Evolutionary conservation across 805 yeast genomes (phyloP).

Genomic region (Wickerhamia fluorescens): DNA sequence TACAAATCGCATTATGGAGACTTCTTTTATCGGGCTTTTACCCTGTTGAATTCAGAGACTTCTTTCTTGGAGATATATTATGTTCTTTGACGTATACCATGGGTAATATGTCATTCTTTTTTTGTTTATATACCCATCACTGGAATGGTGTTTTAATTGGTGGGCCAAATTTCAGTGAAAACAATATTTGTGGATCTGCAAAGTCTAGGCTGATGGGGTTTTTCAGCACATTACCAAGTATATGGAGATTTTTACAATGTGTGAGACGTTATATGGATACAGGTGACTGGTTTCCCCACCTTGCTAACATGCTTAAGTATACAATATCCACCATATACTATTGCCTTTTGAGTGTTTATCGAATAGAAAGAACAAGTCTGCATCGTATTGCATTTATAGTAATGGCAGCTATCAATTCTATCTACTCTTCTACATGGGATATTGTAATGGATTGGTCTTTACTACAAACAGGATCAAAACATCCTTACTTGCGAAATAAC

Average conservation of each 20-base stretch:
- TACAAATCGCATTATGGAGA: conserved; percentile 64
- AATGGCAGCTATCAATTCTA: conserved; percentile 68
- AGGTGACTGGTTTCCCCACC: conserved; percentile 93
- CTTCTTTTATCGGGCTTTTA: conserved; percentile 75
- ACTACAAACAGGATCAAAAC: conserved; percentile 54
- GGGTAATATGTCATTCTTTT: conserved; percentile 78
- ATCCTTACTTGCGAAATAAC: conserved; percentile 61
- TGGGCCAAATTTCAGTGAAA: conserved; percentile 12
- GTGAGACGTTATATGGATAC: conserved; percentile 86
- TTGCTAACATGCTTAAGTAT: conserved; percentile 83
- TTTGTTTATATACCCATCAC: conserved; percentile 69
- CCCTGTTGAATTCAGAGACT: conserved; percentile 94
- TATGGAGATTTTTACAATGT: conserved; percentile 90
- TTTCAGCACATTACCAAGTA: conserved; percentile 73
- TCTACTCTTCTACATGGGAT: conserved; percentile 77
- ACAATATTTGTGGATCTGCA: conserved; percentile 64
- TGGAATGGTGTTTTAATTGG: conserved; percentile 53
- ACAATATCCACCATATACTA: conserved; percentile 59
- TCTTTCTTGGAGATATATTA: conserved; percentile 85
- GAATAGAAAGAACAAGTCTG: conserved; percentile 44
- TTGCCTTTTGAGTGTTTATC: conserved; percentile 66
- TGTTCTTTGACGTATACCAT: conserved; percentile 84
- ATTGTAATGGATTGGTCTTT: conserved; percentile 94
- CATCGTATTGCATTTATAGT: conserved; percentile 57
- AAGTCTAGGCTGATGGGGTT: conserved; percentile 76